These are phyloP conservation scores for Penicillium dipodomyicola DNA, from an alignment of 495 filamentous ascomycete genomes.

Conservation along the genomic window DNA sequence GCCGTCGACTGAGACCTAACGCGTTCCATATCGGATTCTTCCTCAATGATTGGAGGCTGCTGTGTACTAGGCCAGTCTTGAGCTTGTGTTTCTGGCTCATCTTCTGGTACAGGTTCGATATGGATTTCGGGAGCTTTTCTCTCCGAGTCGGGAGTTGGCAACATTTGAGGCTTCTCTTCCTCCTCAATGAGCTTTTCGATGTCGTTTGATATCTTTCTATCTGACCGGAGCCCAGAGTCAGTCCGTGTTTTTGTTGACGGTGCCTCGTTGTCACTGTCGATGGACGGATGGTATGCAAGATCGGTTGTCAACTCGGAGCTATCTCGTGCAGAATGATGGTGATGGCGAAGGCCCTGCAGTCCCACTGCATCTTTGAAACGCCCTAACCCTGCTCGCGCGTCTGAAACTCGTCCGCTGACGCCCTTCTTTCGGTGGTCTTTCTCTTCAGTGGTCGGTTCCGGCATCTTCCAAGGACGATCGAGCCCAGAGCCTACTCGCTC, in stretches of 20 bases:
- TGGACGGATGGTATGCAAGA: constrained; percentile 26
- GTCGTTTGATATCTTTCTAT: constrained; percentile 24
- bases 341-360: constrained; percentile 47
- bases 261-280: constrained; percentile 38
- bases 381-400: constrained; percentile 78
- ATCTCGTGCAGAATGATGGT: constrained; percentile 45
- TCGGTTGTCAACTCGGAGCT: constrained; percentile 33
- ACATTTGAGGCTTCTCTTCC: constrained; percentile 10
- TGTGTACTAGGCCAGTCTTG: constrained; percentile 19
- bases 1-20: constrained; percentile 36
- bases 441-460: constrained; percentile 45
- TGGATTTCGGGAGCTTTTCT: constrained; percentile 37
- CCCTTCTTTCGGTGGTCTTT: constrained; percentile 72
- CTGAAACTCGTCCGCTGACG: constrained; percentile 74
- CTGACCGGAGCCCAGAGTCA: constrained; percentile 18
- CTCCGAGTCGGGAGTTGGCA: constrained; percentile 18
- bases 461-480: constrained; percentile 32
- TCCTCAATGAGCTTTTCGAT: constrained; percentile 19
- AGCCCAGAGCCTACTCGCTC: constrained; percentile 31
- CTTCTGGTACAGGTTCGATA: constrained; percentile 29
- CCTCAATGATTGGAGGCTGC: constrained; percentile 25
- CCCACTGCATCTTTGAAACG: constrained; percentile 84
- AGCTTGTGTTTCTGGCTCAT: constrained; percentile 18
- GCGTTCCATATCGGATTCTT: constrained; percentile 33
- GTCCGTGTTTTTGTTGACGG: constrained; percentile 15